Evolutionary conservation across 164 flowering plant species (phyloP), one percentile per base, ranked within the genome.

Genomic region (Stephania japonica): DNA sequence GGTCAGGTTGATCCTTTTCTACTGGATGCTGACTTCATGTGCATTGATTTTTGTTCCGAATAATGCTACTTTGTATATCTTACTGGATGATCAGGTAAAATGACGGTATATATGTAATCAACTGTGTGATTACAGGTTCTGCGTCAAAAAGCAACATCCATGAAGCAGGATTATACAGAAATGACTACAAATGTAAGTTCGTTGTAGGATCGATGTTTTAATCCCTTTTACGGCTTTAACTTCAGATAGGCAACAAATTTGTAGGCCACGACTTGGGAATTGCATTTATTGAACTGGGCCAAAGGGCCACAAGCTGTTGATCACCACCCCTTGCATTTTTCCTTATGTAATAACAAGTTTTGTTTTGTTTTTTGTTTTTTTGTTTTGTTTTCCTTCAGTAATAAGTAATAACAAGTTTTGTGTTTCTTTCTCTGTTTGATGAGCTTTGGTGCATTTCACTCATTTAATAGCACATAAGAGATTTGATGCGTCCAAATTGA

Each of bases 101-200:
- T 56, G 0, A 56, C 19, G 0, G 62, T 63, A 24, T 24, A 42
- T 69, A 49, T 13, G 75, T 65, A 74, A 70, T 78, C 68, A 84
- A 81, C 83, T 76, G 79, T 80, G 75, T 86, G 74, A 75, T 80
- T 91, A 84, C 85, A 95, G 99, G 94, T 93, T 78, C 84, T 96
- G 73, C 93, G 98, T 70, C 99, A 93, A 83, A 96, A 96, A 81
- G 98, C 97, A 75, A 93, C 92, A 78, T 88, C 97, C 73, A 96
- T 96, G 99, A 96, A 93, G 84, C 97, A 96, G 83, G 99, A 96
- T 63, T 96, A 96, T 71, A 81, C 92, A 44, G 99, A 91, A 49
- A 87, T 95, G 86, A 78, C 90, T 26, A 89, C 90, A 24, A 87
- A 88, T 42, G 97, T 92, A 87, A 80, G 93, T 84, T 32, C 38